phyloP scores from a whole-genome alignment of 345 rosid genomes.

The Dimocarpus longan region DNA sequence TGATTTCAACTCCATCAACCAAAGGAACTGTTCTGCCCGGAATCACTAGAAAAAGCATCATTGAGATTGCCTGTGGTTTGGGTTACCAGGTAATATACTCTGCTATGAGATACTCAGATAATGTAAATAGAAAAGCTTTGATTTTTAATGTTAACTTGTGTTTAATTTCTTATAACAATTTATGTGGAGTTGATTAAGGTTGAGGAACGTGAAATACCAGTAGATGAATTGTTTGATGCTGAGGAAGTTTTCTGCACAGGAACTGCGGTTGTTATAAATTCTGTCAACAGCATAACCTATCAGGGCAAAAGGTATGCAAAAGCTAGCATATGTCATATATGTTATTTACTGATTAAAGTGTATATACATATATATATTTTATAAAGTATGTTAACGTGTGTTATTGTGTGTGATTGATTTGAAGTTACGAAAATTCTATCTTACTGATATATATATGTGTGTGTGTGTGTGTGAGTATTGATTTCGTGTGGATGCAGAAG shows the following conservation, averaged over 20 bases:
- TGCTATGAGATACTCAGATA: no score
- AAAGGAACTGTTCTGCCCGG: constrained; percentile 54
- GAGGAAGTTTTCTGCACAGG: constrained; percentile 60
- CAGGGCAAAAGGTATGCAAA: constrained; percentile 26
- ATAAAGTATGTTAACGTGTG: no score
- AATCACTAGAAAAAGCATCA: constrained; percentile 50
- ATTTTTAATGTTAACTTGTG: not conserved
- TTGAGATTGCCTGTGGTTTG: constrained; percentile 28
- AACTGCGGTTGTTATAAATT: constrained; percentile 41
- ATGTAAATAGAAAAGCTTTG: not conserved
- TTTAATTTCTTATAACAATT: not conserved
- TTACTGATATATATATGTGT: no score
- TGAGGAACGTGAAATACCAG: constrained; percentile 38
- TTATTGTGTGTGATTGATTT: not conserved
- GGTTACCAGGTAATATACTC: constrained; percentile 22
- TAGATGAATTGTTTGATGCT: constrained; percentile 40
- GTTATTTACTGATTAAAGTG: no score
- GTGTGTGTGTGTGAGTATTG: no score
- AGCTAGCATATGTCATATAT: no score
- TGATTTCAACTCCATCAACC: constrained; percentile 42
- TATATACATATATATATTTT: no score
- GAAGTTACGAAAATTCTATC: no score
- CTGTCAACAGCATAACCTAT: constrained; percentile 44
- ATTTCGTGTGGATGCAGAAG: constrained; percentile 14
- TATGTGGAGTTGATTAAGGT: constrained; percentile 23